phyloP scores from a whole-genome alignment of 202 grass and related monocot genomes.

The Miscanthus sacchariflorus region DNA sequence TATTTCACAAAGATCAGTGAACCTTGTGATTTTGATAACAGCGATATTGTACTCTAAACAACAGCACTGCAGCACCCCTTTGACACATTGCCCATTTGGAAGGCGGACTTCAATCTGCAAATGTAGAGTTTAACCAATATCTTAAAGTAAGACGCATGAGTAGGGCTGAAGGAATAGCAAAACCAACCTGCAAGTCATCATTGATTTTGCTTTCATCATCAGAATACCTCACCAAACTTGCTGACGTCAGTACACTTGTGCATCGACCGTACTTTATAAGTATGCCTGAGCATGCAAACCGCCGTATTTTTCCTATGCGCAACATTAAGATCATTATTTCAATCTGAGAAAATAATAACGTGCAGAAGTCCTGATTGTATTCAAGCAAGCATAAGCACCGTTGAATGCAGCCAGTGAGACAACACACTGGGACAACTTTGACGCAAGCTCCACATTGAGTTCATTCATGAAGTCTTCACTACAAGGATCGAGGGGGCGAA shows the following conservation, averaged over 20 bases:
- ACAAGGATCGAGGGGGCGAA: not conserved
- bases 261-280: not conserved
- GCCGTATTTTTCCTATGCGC: slow-evolving; percentile 8
- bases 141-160: not conserved
- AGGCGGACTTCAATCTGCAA: slow-evolving; percentile 38
- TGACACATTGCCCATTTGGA: slow-evolving; percentile 18
- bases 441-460: slow-evolving; percentile 18
- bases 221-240: slow-evolving; percentile 42
- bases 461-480: slow-evolving; percentile 12
- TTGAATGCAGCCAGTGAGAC: slow-evolving; percentile 45
- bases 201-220: slow-evolving; percentile 39
- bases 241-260: slow-evolving; percentile 42
- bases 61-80: slow-evolving; percentile 23
- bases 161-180: slow-evolving; percentile 18
- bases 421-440: slow-evolving; percentile 29
- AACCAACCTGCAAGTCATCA: slow-evolving; percentile 34
- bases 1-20: not conserved
- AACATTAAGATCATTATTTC: not conserved
- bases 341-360: not conserved
- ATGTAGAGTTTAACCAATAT: slow-evolving; percentile 13
- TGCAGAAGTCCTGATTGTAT: too few relatives aligned
- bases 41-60: slow-evolving; percentile 35
- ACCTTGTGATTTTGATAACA: slow-evolving; percentile 13
- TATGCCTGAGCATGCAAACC: slow-evolving; percentile 45
- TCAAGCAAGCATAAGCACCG: not conserved